Evolutionary conservation across 2,329 filamentous ascomycete species (phyloP), one percentile per base, ranked within the genome.

Genomic region (Eutypella sp.): DNA sequence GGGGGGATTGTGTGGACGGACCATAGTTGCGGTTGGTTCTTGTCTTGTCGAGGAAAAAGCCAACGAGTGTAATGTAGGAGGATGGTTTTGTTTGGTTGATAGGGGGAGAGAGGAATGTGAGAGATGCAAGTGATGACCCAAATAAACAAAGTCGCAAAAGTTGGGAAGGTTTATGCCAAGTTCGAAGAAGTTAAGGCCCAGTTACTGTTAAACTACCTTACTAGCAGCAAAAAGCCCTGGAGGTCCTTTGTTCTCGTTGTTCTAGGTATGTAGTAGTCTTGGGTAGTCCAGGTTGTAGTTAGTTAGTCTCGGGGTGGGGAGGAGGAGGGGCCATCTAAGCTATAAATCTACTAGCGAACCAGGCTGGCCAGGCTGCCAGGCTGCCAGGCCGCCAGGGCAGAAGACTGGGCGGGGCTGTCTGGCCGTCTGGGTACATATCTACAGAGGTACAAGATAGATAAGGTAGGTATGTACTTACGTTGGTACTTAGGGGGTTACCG

Each of bases 1-100:
- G 46, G 42, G 43, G 45, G 16, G 49, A 41, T 44, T 47, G 49
- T 40, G 39, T 38, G n/a, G 11, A 39, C 36, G 36, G 18, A 39
- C 36, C 36, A 39, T 39, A 19, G 16, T 16, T 39, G 19, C 15
- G 36, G 36, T 39, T 16, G 20, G 36, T 11, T 22, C n/a, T 39
- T n/a, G 5, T 20, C 11, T 39, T 8, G 4, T 39, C n/a, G 36
- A 39, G 18, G 20, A 29, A 34, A 3, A 5, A 16, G n/a, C n/a
- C n/a, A n/a, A n/a, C 16, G 13, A n/a, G 29, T 33, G 29, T n/a
- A 33, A 33, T 6, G 16, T 5, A 13, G 18, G 8, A 3, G 10
- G 43, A 40, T 39, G 33, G 33, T 6, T 33, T 15, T 15, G 19
- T 15, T 16, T 24, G 20, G 5, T 7, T 39, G 20, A 22, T 22